A percentile compares a stretch with the other conserved stretches of the same genome.
phyloP scores from a whole-genome alignment of 768 basidiomycete genomes.

The Polyporus arcularius region DNA sequence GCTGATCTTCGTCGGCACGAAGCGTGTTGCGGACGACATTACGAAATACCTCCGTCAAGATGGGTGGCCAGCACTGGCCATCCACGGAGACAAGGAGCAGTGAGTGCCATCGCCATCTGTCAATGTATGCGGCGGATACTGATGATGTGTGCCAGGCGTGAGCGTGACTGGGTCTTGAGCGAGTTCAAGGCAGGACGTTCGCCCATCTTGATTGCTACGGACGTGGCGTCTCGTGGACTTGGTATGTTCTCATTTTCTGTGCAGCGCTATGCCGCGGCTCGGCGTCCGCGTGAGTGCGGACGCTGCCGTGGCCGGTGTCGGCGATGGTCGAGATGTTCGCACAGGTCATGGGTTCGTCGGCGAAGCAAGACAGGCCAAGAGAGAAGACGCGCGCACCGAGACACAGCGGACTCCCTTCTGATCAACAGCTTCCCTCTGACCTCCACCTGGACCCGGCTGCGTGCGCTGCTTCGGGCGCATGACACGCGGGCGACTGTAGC shows the following conservation, averaged over 20 bases:
- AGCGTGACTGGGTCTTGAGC: slow-evolving; percentile 98
- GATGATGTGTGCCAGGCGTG: slow-evolving; percentile 56
- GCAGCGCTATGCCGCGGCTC: slow-evolving; percentile 49
- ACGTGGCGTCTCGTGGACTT: slow-evolving; percentile 98
- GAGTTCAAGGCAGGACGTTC: slow-evolving; percentile 99
- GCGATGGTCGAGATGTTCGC: slow-evolving; percentile 22
- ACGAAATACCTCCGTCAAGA: slow-evolving; percentile 97
- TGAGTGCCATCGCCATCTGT: slow-evolving; percentile 40
- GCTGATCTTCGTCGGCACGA: slow-evolving; percentile 97
- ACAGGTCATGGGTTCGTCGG: slow-evolving; percentile 38
- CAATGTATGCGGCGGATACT: slow-evolving; percentile 3
- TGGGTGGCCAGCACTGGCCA: slow-evolving; percentile 99
- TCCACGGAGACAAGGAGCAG: slow-evolving; percentile 99
- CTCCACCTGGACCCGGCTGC: slow-evolving; percentile 38
- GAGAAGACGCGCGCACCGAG: slow-evolving; percentile 33
- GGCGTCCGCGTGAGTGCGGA: slow-evolving; percentile 25
- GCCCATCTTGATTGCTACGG: slow-evolving; percentile 97
- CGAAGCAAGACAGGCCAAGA: slow-evolving; percentile 38
- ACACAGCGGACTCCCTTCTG: slow-evolving; percentile 29
- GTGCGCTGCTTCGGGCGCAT: slow-evolving; percentile 32
- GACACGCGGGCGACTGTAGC: slow-evolving; percentile 35
- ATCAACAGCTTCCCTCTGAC: slow-evolving; percentile 41
- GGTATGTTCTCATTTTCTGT: slow-evolving; percentile 73
- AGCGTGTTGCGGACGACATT: slow-evolving; percentile 96
- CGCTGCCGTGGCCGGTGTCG: slow-evolving; percentile 11